Base-by-base conservation (phyloP, 1,284 basidiomycete genomes). In the Waitea zeae region DNA sequence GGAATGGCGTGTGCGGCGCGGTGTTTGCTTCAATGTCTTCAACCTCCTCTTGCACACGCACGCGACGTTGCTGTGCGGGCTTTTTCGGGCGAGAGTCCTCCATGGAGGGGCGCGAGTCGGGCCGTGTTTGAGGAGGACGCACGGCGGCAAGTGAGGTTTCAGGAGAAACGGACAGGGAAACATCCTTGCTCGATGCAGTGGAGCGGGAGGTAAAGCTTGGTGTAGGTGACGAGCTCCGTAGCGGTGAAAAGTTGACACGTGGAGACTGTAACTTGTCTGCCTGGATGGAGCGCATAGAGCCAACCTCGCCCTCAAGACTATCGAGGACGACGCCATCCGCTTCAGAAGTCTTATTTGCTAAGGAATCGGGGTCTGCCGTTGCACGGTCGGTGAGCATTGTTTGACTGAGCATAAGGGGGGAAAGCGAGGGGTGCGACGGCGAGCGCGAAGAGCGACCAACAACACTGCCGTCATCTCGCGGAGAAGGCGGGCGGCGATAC, bases 1-100 rank as follows among this genome's bases (percentile, higher is more conserved):
- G 86, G 58, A 89, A 87, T 0, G 83, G 77, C 1, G 71, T 62
- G 27, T 64, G n/a, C 7, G 64, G 6, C 17, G 30, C 7, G 7
- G 30, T 13, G 7, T 26, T 7, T n/a, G 22, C 22, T 7, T n/a
- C 7, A 7, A n/a, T n/a, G 7, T 7, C 22, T n/a, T 26, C 22
- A n/a, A 7, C 22, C 22, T 26, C 22, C 7, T 7, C 22, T n/a
- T 26, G 22, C 22, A 26, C 22, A n/a, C 22, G 22, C n/a, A n/a
- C 22, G 22, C 7, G 7, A n/a, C 22, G 22, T n/a, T n/a, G n/a
- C n/a, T n/a, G n/a, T n/a, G n/a, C n/a, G n/a, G n/a, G n/a, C n/a
- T n/a, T n/a, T n/a, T n/a, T n/a, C n/a, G n/a, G n/a, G n/a, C n/a
- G n/a, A n/a, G n/a, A n/a, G n/a, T n/a, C n/a, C n/a, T n/a, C n/a